A percentile compares a stretch with the other conserved stretches of the same genome.
Conservation (phyloP, 2,329 filamentous ascomycete species). For the Botrytis byssoidea region DNA sequence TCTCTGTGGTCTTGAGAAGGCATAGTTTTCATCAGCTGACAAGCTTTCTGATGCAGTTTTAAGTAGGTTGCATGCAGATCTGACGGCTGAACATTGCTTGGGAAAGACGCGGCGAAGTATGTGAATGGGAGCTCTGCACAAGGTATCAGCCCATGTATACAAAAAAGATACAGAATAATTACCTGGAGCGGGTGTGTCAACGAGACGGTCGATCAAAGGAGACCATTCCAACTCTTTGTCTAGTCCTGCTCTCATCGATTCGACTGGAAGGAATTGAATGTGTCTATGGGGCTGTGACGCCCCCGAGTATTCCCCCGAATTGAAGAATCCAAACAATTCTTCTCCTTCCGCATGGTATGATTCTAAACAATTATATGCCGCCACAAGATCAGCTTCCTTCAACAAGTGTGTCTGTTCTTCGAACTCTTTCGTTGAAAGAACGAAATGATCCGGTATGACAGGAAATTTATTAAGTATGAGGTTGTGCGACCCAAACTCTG, state of each 20-base stretch:
- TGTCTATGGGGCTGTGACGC: constrained; percentile 72
- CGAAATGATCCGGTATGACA: constrained; percentile 68
- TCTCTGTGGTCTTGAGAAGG: background rate
- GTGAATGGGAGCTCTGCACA: constrained; percentile 34
- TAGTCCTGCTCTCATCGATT: constrained; percentile 56
- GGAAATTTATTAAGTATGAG: constrained; percentile 76
- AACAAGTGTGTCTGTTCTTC: constrained; percentile 64
- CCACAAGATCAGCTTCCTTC: constrained; percentile 58
- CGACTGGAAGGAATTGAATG: constrained; percentile 67
- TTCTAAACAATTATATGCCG: constrained; percentile 59
- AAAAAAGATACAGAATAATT: background rate
- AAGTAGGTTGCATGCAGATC: constrained; percentile 34
- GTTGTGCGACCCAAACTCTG: constrained; percentile 56
- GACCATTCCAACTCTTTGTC: constrained; percentile 45
- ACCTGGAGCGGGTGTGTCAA: constrained; percentile 26
- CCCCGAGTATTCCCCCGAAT: constrained; percentile 65
- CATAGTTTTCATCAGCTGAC: background rate
- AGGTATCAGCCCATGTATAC: background rate
- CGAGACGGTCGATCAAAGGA: constrained; percentile 48
- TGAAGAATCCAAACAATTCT: constrained; percentile 44
- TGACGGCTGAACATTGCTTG: constrained; percentile 23
- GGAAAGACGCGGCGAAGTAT: constrained; percentile 34
- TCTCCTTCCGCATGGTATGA: constrained; percentile 48
- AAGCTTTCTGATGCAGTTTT: constrained; percentile 32
- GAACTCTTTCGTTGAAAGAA: constrained; percentile 64